Conservation (phyloP, 2,329 filamentous ascomycete genomes). For the Orbilia quercus region DNA sequence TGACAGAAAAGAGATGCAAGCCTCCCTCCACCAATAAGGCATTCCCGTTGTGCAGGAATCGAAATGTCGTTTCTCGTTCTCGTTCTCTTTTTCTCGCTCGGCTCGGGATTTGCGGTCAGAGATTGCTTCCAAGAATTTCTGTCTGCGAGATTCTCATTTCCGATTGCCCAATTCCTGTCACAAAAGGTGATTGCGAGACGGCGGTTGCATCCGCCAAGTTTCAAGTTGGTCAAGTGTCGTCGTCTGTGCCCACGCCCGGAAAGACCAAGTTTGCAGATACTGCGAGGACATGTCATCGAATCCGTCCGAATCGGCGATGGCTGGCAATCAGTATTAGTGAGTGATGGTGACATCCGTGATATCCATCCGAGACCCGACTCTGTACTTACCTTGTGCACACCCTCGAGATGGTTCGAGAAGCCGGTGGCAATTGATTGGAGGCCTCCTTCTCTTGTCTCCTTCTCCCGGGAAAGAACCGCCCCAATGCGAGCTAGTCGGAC, state of each 20-base stretch:
- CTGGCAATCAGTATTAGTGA: neutral
- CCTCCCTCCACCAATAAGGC: conserved; percentile 8
- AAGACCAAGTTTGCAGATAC: no score
- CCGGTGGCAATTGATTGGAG: conserved; percentile 26
- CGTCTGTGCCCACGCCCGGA: no score
- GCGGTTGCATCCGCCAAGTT: conserved; percentile 6
- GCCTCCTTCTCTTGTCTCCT: conserved; percentile 20
- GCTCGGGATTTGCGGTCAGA: neutral
- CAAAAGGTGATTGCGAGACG: neutral
- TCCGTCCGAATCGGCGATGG: conserved; percentile 22
- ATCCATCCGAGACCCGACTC: conserved; percentile 51
- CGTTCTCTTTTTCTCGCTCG: neutral
- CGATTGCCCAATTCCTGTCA: neutral
- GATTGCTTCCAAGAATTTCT: conserved; percentile 3
- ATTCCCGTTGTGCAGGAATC: no score
- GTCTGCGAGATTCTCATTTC: neutral
- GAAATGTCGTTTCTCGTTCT: no score
- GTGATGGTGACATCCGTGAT: conserved; percentile 24
- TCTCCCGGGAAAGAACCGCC: conserved; percentile 24
- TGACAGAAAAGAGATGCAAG: no score
- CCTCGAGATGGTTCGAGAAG: conserved; percentile 37
- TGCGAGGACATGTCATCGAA: conserved; percentile 36
- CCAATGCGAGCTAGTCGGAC: conserved; percentile 32
- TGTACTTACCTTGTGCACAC: conserved; percentile 3
- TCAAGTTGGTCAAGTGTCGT: conserved; percentile 11